Conservation (phyloP, 2,329 filamentous ascomycete species). For the Dactylonectria macrodidyma region DNA sequence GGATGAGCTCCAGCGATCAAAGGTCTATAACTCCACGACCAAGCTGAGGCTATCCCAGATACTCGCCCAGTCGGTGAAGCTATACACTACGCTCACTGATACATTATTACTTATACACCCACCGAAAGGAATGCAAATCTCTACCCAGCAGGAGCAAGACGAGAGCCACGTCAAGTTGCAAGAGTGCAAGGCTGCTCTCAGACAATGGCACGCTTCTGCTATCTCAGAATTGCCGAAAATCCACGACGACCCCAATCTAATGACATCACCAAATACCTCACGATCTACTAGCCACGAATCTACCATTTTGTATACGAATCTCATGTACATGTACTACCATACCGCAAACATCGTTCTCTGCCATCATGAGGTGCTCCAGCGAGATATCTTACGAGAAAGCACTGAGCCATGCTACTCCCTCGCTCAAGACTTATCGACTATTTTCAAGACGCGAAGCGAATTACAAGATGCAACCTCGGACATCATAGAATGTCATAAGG, state of each 20-base stretch:
- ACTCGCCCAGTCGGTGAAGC: slow-evolving; percentile 3
- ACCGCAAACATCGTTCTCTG: slow-evolving; percentile 59
- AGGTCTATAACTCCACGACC: slow-evolving; percentile 14
- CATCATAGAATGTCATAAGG: slow-evolving; percentile 59
- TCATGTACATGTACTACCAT: slow-evolving; percentile 66
- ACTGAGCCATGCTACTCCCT: slow-evolving; percentile 51
- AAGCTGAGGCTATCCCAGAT: slow-evolving; percentile 21
- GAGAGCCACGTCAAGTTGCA: not conserved
- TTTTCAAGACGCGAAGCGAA: slow-evolving; percentile 55
- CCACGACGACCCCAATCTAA: not conserved
- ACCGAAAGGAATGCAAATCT: slow-evolving; percentile 48
- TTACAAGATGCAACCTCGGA: slow-evolving; percentile 59
- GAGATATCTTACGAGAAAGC: slow-evolving; percentile 47
- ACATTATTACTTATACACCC: slow-evolving; percentile 32
- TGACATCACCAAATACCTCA: not conserved
- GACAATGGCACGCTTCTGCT: slow-evolving; percentile 4
- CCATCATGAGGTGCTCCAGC: slow-evolving; percentile 60
- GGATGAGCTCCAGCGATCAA: slow-evolving; percentile 22
- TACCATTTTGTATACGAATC: slow-evolving; percentile 59
- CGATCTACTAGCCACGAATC: slow-evolving; percentile 51
- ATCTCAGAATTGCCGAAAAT: not conserved
- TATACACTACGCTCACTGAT: slow-evolving; percentile 25
- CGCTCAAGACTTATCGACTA: slow-evolving; percentile 37
- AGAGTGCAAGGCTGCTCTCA: not conserved
- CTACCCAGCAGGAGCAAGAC: not conserved